phyloP scores from a whole-genome alignment of 108 stramenopile species.

The Nannochloropsis oceanica region DNA sequence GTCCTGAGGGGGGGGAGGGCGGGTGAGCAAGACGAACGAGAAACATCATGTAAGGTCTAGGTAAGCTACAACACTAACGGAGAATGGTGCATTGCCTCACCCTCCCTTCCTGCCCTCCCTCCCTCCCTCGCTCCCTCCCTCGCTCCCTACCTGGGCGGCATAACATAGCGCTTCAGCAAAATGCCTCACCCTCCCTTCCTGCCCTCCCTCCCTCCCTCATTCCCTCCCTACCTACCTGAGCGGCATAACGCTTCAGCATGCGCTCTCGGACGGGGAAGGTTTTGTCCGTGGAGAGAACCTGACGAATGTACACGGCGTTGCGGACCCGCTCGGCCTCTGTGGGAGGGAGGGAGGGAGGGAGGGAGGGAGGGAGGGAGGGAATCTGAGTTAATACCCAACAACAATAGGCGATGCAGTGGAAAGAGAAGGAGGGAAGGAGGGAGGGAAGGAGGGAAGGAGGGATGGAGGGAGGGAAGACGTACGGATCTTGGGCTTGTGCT shows the following conservation, averaged over 20 bases:
- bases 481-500: background rate
- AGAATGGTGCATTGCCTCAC: background rate
- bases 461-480: background rate
- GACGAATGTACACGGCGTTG: conserved; percentile 13
- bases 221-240: background rate
- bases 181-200: no score
- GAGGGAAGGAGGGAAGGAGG: background rate
- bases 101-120: background rate
- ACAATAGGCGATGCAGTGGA: background rate
- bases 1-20: conserved; percentile 38
- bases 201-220: background rate
- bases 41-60: background rate
- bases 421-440: background rate
- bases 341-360: background rate
- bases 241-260: background rate
- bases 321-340: background rate
- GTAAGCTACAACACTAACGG: background rate
- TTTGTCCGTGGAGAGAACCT: conserved; percentile 6
- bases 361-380: background rate
- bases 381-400: no score
- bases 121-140: background rate
- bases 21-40: conserved; percentile 1
- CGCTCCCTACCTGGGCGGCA: no score
- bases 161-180: no score
- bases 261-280: conserved; percentile 12